Evolutionary conservation across 495 filamentous ascomycete species (phyloP), one percentile per base, ranked within the genome.

Genomic region (Lichenothelia convexa): DNA sequence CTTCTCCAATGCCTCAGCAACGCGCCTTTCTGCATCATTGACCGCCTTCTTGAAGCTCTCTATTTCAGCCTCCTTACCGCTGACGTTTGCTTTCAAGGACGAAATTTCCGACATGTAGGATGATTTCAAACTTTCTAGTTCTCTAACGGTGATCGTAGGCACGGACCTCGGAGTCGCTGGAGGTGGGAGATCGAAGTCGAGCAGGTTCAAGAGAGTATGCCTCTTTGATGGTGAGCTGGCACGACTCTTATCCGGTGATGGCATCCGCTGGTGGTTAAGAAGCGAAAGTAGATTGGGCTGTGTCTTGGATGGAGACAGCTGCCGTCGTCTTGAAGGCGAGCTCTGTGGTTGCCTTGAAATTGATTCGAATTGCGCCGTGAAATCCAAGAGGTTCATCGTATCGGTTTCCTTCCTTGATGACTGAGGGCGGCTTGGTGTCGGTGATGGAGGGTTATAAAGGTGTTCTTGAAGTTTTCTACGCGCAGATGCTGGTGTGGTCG

Each of bases 121-220:
- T 0, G 87, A 93, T 51, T 94, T 94, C 34, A 97, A 64, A 5
- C 73, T 78, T 48, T 97, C 89, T 1, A 95, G 63, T 57, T 97
- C 89, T 19, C 89, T 76, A 1, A 85, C 79, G 2, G 91, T 93
- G 43, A 95, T 75, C 11, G 75, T 79, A 1, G 89, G 89, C 29
- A 95, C 72, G 29, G 80, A 91, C 38, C 87, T 78, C 13, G 89
- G 89, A 1, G 89, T 95, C 3, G 85, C 84, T 8, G 75, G 68
- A 2, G 83, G 80, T 7, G 84, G 82, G 12, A 94, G 77, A 44
- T 94, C 86, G 50, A 94, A 93, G 52, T 97, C 89, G 24, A 97
- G 69, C 6, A 95, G 67, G 43, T 78, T 78, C 21, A 56, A 55
- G 36, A 64, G 54, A 43, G 62, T 60, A 16, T 57, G 53, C 27